Conservation (phyloP, 306 rosid genomes). For the Sphenostylis stenocarpa region DNA sequence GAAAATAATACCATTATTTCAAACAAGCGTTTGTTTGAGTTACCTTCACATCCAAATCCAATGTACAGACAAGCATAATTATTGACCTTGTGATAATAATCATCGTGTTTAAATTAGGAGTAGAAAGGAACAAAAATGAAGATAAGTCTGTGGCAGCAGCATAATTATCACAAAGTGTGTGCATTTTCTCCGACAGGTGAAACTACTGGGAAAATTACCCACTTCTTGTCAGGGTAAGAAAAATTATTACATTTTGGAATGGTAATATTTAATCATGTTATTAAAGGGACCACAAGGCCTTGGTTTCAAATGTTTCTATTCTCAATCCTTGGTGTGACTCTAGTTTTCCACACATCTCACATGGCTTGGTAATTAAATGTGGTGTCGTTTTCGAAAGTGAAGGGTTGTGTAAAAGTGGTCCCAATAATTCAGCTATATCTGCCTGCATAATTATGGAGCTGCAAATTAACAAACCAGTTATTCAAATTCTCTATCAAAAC, state of each 20-base stretch:
- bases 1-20: too few species aligned
- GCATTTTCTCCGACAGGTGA: constrained; percentile 34
- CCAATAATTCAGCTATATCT: too few species aligned
- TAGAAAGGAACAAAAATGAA: neutral
- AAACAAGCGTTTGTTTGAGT: too few species aligned
- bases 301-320: constrained; percentile 49
- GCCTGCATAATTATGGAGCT: constrained; percentile 2
- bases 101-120: neutral
- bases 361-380: constrained; percentile 28
- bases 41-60: too few species aligned
- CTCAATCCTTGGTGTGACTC: constrained; percentile 34
- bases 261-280: constrained; percentile 13
- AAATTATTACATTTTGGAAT: constrained; percentile 17
- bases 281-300: constrained; percentile 43
- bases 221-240: constrained; percentile 19
- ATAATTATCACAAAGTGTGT: constrained; percentile 12
- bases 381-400: constrained; percentile 41
- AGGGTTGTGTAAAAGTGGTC: constrained; percentile 38
- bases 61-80: neutral
- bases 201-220: constrained; percentile 28
- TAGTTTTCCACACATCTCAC: constrained; percentile 24
- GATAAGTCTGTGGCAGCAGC: neutral
- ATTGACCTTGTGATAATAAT: neutral
- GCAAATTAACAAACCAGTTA: neutral
- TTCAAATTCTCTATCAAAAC: constrained; percentile 12